These are phyloP conservation scores for Polytrichum commune DNA, from an alignment of 225 moss, liverwort and hornwort species.

Conservation along the genomic window DNA sequence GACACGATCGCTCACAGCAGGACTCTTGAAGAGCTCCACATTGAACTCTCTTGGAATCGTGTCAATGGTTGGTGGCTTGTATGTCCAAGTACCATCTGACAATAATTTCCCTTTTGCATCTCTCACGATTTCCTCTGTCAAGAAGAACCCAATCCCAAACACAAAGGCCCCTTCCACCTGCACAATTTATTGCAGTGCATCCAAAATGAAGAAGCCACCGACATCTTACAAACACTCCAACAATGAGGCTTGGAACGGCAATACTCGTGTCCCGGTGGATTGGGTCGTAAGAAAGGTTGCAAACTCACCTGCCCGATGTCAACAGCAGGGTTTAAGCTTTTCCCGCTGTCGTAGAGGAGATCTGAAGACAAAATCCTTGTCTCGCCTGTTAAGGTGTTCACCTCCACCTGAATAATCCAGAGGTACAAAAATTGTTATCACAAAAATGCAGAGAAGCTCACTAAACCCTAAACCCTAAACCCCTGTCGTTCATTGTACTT, in stretches of 20 bases:
- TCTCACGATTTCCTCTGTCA: constrained; percentile 57
- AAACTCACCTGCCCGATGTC: constrained; percentile 57
- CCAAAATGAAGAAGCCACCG: not conserved
- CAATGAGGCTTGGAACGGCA: not conserved
- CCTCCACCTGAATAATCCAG: constrained; percentile 38
- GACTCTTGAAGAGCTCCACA: constrained; percentile 35
- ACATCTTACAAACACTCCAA: not conserved
- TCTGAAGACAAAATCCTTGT: constrained; percentile 46
- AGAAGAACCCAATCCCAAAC: constrained; percentile 48
- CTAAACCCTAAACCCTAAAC: too few relatives aligned
- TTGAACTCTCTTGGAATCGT: constrained; percentile 43
- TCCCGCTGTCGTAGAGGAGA: constrained; percentile 50
- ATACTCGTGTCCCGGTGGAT: too few relatives aligned
- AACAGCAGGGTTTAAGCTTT: constrained; percentile 61
- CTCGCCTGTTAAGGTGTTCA: constrained; percentile 48
- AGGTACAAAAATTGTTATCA: not conserved
- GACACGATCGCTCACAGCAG: constrained; percentile 11
- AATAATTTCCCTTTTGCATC: constrained; percentile 52
- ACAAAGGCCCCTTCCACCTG: constrained; percentile 78
- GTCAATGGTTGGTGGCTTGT: constrained; percentile 41
- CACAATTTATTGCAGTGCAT: not conserved
- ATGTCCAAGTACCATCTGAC: constrained; percentile 55
- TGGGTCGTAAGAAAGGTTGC: too few relatives aligned
- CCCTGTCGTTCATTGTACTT: too few relatives aligned
- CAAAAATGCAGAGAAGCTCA: not conserved